Evolutionary conservation across 176 grass and related monocot species (phyloP), one percentile per base, ranked within the genome.

Genomic region (Cenchrus purpureus): DNA sequence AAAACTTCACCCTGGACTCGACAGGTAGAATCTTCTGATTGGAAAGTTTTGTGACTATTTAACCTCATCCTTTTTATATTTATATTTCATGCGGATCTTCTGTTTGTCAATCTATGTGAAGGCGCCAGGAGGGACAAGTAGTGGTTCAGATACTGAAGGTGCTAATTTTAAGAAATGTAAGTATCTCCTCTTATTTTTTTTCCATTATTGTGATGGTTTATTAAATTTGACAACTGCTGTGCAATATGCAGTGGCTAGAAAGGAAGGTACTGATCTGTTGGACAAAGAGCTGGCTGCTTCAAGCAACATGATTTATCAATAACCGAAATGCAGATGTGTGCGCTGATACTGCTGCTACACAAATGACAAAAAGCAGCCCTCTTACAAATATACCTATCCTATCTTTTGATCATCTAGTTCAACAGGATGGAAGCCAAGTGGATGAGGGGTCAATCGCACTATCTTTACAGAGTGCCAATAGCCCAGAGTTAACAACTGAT

Each of bases 221-320:
- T 57, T 52, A 84, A 81, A 73, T 72, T 50, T 72, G 45, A 77
- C 16, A 74, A 58, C 57, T 51, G 28, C 0, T 67, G 76, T 89
- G 49, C 62, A 32, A 84, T 85, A 51, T 74, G 28, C 82, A 89
- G 87, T 78, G 53, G 82, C 82, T 85, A 84, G 17, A 80, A 79
- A 68, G 19, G 82, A 71, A 70, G 20, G 73, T 17, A 32, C 45
- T 15, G 68, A 34, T 71, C n/a, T 71, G 22, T 62, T 48, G 9
- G 56, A 77, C 55, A 66, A 73, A 40, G 57, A 29, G 11, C 54
- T 68, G 10, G 12, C 50, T 68, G 37, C 25, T 86, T 50, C 45
- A 7, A 61, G 48, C 40, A 50, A 72, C 42, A 46, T 3, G 32
- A 58, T 58, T 7, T 67, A 34, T 77, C 37, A 68, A 57, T 0